Evolutionary conservation across 1,284 basidiomycete species (phyloP), one percentile per base, ranked within the genome.

Genomic region (Austropuccinia psidii): DNA sequence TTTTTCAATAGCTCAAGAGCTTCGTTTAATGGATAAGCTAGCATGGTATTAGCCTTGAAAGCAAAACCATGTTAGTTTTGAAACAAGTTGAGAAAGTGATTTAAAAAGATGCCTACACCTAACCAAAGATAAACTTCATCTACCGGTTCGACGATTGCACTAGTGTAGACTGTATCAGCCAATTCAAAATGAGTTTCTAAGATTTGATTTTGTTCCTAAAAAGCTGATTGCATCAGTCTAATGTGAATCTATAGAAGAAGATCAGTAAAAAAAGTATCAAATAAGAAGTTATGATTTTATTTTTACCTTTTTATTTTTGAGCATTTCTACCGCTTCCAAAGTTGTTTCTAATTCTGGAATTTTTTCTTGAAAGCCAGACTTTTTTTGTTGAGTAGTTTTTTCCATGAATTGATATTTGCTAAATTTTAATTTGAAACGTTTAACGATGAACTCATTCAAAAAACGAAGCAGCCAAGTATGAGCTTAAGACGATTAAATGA

Each of bases 351-450:
- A 94, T 81, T 98, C 96, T 0, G 95, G 95, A 58, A 98, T 94
- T 85, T 98, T 98, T 76, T 91, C 90, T 77, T 92, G 89, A 5
- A 98, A 84, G 1, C 89, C 88, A 73, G 85, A 85, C 65, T 90
- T 85, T 57, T 93, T 86, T 80, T 93, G 89, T 15, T 88, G 84
- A 58, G 95, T 84, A 79, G 89, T 94, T 41, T 87, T 83, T 79
- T 98, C 95, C 95, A 98, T 98, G 83, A 95, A 96, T 75, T 91
- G 90, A 84, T 98, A 98, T 84, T 98, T 98, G 76, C 93, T 97
- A 83, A 27, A 47, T 17, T 21, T 5, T 24, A 43, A 15, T 60
- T 35, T 39, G 35, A 17, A 47, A 33, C 17, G 11, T 4, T 33
- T 39, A 49, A 55, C 39, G 15, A 41, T 31, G 52, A 7, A 39